A percentile compares a stretch with the other conserved stretches of the same genome.
phyloP scores from a whole-genome alignment of 306 rosid species.

The Cotoneaster glaucophyllus region DNA sequence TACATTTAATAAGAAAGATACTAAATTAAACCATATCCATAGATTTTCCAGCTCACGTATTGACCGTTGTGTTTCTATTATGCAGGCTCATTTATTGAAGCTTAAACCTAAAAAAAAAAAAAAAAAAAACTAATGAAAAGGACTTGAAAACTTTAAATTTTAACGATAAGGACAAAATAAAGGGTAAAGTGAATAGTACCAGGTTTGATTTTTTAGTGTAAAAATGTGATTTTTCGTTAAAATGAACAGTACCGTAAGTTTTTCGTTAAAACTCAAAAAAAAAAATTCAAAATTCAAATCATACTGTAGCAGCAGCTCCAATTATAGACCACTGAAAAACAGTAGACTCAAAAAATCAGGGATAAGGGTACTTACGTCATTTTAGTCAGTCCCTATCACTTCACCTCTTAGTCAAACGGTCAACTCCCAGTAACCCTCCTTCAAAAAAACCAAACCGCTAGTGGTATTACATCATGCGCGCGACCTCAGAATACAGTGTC shows the following conservation, averaged over 20 bases:
- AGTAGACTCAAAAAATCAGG: neutral
- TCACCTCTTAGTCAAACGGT: conserved; percentile 18
- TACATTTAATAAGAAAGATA: too few species aligned
- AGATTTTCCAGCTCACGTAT: neutral
- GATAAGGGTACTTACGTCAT: conserved; percentile 6
- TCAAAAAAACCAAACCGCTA: conserved; percentile 25
- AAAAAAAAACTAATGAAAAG: too few species aligned
- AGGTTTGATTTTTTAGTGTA: too few species aligned
- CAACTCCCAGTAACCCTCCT: conserved; percentile 9
- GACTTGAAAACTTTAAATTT: too few species aligned
- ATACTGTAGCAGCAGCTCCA: neutral
- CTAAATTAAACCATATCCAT: neutral
- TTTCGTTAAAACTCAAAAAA: too few species aligned
- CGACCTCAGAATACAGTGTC: neutral
- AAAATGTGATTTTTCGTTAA: too few species aligned
- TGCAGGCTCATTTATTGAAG: neutral
- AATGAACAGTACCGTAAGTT: too few species aligned
- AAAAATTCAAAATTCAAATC: neutral
- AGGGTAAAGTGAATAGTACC: too few species aligned
- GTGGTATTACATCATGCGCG: conserved; percentile 36
- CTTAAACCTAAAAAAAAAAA: neutral
- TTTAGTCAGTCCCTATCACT: neutral
- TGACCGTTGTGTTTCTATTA: neutral
- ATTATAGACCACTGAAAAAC: neutral
- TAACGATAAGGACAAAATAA: too few species aligned